phyloP scores from a whole-genome alignment of 441 rosid genomes.

The Capsella rubella region DNA sequence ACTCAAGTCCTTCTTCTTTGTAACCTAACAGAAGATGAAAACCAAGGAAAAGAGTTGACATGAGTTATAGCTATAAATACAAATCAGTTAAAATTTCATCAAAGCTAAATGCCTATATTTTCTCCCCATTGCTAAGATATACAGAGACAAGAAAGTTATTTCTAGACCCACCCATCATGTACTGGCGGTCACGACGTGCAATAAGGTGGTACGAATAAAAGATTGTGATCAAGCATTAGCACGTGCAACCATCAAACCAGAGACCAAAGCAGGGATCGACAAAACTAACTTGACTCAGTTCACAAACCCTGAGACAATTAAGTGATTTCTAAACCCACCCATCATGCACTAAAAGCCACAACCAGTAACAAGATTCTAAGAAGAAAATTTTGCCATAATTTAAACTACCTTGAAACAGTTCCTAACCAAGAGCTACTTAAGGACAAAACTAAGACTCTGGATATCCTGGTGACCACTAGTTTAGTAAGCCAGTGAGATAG shows the following conservation, averaged over 20 bases:
- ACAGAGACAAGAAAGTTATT: neutral
- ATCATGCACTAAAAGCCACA: neutral
- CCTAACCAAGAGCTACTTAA: slow-evolving; percentile 6
- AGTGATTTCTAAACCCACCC: too few species aligned
- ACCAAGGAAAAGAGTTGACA: neutral
- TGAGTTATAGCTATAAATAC: neutral
- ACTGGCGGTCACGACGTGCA: neutral
- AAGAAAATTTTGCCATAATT: neutral
- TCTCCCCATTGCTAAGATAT: neutral
- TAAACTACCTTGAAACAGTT: neutral
- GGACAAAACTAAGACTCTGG: neutral
- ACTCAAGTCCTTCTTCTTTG: slow-evolving; percentile 83
- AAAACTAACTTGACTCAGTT: neutral
- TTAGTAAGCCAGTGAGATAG: too few species aligned
- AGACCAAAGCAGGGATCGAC: too few species aligned
- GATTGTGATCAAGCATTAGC: neutral
- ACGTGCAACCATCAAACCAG: too few species aligned
- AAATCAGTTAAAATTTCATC: neutral
- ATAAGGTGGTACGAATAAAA: neutral
- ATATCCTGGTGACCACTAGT: neutral
- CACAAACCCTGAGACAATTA: neutral
- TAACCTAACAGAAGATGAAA: slow-evolving; percentile 58
- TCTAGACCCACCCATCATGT: neutral
- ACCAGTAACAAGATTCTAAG: neutral
- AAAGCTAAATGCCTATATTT: neutral